Evolutionary conservation across 768 basidiomycete genomes (phyloP), one percentile per base, ranked within the genome.

Genomic region (Auricularia cornea): DNA sequence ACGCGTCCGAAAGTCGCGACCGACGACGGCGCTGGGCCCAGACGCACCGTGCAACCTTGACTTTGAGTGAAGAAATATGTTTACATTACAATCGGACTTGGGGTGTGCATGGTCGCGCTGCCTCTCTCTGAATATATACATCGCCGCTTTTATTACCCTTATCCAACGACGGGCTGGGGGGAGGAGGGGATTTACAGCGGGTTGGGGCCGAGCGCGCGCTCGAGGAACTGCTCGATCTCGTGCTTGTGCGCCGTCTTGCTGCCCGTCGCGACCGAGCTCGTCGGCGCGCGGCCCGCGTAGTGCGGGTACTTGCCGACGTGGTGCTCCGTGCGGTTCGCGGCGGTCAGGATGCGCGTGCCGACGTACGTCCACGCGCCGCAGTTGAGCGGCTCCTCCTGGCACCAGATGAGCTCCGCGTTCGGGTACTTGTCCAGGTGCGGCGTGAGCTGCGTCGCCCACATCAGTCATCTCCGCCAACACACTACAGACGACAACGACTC

Each of bases 361-460:
- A 97, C 86, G 71, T 99, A 97, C 48, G 89, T 92, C 97, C 97
- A 99, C 2, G 93, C 87, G 68, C 97, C 97, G 70, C 94, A 94
- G 81, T 99, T 99, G 68, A 98, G 78, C 18, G 97, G 96, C 75
- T 98, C 94, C 77, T 97, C 94, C 82, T 87, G 71, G 71, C 90
- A 92, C 95, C 96, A 98, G 56, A 94, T 79, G 41, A 96, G 73
- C 67, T 90, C 89, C 38, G 96, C 94, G 73, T 98, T 96, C 70
- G 96, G 93, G 79, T 97, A 98, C 75, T 87, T 86, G 80, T 99
- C 97, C 38, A 99, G 83, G 74, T 98, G 92, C 30, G 95, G 90
- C 28, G 91, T 94, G 67, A 98, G 72, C 91, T 93, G 65, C 14
- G 67, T 62, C 56, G 62, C 54, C 23, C 35, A n/a, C n/a, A 59